Evolutionary conservation across 1,284 basidiomycete species (phyloP), one percentile per base, ranked within the genome.

Genomic region (Stereum hirsutum): DNA sequence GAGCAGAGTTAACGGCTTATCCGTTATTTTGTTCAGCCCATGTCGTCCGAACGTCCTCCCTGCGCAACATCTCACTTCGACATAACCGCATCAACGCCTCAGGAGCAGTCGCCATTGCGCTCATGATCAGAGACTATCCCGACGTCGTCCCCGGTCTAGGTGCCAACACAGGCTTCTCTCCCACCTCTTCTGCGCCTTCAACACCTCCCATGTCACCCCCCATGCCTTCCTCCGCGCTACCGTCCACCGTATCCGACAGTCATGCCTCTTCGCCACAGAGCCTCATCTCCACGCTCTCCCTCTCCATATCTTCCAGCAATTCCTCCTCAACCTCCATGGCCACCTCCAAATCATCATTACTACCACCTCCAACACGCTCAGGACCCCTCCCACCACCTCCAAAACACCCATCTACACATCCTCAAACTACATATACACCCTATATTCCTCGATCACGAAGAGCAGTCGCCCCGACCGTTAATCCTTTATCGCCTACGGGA

Each of bases 71-170:
- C 43, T 95, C 91, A 0, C 65, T 96, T 11, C 77, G 92, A 21
- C 75, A 89, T 42, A 95, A 96, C 61, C 78, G 78, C 41, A 95
- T 96, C 52, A 79, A 74, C 30, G 73, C 80, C 0, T 75, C 83
- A 0, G 89, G 90, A 19, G 90, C 86, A 1, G 90, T 96, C 2
- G 85, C 90, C 0, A 70, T 97, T n/a, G 91, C 92, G 0, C 72
- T 95, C 41, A 94, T 96, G 89, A 91, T 96, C 49, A 80, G 88
- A 45, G 93, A 97, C 61, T 96, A 95, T 57, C 89, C 89, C 3
- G 89, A 93, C 53, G 70, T 79, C 38, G 69, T 80, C 37, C 70
- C 77, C 14, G n/a, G n/a, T n/a, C n/a, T n/a, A n/a, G n/a, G n/a
- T n/a, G n/a, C n/a, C n/a, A n/a, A n/a, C n/a, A 35, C 33, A n/a